Evolutionary conservation across 139 green algal species (phyloP).

Genomic region (Bryopsis sp.): DNA sequence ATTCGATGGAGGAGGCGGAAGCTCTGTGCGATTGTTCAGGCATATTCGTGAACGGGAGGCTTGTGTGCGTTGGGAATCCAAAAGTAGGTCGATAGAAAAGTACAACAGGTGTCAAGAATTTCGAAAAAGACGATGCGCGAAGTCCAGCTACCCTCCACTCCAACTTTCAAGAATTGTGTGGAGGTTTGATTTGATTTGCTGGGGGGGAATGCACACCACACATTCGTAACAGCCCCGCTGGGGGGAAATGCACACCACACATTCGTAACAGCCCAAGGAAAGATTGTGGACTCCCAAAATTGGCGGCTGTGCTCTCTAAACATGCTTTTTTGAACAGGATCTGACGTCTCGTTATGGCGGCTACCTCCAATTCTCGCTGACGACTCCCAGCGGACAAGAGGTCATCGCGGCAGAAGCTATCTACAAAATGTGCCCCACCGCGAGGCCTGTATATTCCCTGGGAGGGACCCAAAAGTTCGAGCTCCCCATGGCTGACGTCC

Average conservation of each 20-base stretch:
- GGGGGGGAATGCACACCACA: too few relatives aligned
- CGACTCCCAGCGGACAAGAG: slow-evolving; percentile 33
- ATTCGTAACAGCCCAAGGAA: background rate
- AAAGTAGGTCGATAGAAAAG: slow-evolving; percentile 25
- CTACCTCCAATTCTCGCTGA: slow-evolving; percentile 52
- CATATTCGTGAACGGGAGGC: slow-evolving; percentile 40
- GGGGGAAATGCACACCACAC: too few relatives aligned
- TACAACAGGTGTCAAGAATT: too few relatives aligned
- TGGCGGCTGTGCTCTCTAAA: too few relatives aligned
- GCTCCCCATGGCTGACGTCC: slow-evolving; percentile 42
- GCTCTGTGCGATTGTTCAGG: slow-evolving; percentile 64
- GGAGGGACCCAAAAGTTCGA: slow-evolving; percentile 51
- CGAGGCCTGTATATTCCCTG: slow-evolving; percentile 39
- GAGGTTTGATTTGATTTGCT: too few relatives aligned
- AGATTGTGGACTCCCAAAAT: too few relatives aligned
- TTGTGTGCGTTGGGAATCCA: slow-evolving; percentile 62
- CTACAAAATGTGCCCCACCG: slow-evolving; percentile 22
- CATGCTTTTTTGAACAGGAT: slow-evolving; percentile 15
- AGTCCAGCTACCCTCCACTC: too few relatives aligned
- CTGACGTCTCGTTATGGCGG: slow-evolving; percentile 53
- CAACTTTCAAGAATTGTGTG: too few relatives aligned
- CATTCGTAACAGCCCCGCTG: background rate
- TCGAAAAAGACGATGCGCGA: too few relatives aligned
- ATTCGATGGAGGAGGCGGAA: slow-evolving; percentile 60
- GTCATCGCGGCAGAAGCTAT: slow-evolving; percentile 28